phyloP scores from a whole-genome alignment of 2,329 filamentous ascomycete genomes.

The Myriangium duriaei region DNA sequence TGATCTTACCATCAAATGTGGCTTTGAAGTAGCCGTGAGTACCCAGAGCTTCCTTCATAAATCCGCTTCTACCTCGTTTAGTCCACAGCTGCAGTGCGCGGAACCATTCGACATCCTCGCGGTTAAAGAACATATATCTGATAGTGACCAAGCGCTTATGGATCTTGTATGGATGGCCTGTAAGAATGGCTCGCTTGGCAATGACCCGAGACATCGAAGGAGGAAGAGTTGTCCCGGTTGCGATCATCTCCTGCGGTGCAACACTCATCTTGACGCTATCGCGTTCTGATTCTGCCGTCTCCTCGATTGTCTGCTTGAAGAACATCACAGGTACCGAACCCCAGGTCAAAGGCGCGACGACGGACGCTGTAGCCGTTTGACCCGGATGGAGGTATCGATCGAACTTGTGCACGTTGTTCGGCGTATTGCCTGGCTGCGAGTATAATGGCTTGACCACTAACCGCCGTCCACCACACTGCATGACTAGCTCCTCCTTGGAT shows the following conservation, averaged over 20 bases:
- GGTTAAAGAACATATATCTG: constrained; percentile 99
- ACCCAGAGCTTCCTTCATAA: constrained; percentile 84
- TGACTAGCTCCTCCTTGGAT: constrained; percentile 81
- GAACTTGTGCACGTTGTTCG: constrained; percentile 96
- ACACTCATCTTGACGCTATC: constrained; percentile 26
- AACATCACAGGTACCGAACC: constrained; percentile 81
- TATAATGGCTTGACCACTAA: constrained; percentile 83
- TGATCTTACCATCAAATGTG: constrained; percentile 90
- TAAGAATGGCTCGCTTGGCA: constrained; percentile 86
- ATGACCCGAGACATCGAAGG: constrained; percentile 66
- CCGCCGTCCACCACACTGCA: constrained; percentile 81
- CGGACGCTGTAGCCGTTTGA: constrained; percentile 75
- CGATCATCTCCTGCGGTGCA: constrained; percentile 49
- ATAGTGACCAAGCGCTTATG: constrained; percentile 96
- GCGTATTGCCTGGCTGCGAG: constrained; percentile 77
- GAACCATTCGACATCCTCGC: constrained; percentile 93
- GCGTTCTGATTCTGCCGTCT: constrained; percentile 21
- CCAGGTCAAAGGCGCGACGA: constrained; percentile 86
- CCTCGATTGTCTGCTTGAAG: constrained; percentile 50
- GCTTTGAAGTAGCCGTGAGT: constrained; percentile 99
- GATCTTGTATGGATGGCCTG: constrained; percentile 96
- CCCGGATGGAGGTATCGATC: constrained; percentile 85
- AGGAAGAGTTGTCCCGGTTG: constrained; percentile 73
- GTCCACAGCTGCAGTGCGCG: constrained; percentile 95
- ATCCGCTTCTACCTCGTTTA: constrained; percentile 72